Conservation (phyloP, 2,329 filamentous ascomycete species). For the Epichloe bromicola region DNA sequence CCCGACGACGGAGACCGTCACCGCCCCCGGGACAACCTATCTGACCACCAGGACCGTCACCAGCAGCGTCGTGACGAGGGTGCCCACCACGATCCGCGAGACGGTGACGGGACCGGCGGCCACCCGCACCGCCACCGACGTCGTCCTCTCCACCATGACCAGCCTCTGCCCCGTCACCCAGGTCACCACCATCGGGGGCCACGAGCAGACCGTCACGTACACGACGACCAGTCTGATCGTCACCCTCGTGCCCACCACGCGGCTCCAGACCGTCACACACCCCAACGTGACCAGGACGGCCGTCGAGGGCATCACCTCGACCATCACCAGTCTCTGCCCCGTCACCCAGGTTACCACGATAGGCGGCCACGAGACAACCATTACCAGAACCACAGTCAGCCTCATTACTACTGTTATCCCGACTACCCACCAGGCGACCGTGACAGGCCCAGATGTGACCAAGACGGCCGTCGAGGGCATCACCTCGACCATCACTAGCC, state of each 20-base stretch:
- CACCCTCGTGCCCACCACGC: conserved; percentile 16
- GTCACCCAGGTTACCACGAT: conserved; percentile 23
- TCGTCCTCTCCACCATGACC: conserved; percentile 27
- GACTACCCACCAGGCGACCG: conserved; percentile 12
- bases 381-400: conserved; percentile 13
- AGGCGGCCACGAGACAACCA: conserved; percentile 7
- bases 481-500: conserved; percentile 29
- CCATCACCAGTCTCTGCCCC: conserved; percentile 29
- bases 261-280: conserved; percentile 17
- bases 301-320: conserved; percentile 24
- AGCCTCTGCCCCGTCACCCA: conserved; percentile 27
- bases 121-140: conserved; percentile 17
- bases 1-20: conserved; percentile 23
- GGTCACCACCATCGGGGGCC: conserved; percentile 8
- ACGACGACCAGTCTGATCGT: conserved; percentile 13
- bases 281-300: conserved; percentile 18
- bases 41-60: conserved; percentile 14
- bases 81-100: conserved; percentile 18
- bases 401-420: conserved; percentile 16
- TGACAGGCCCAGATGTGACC: conserved; percentile 12
- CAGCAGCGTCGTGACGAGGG: conserved; percentile 16
- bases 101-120: conserved; percentile 17
- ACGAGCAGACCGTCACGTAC: conserved; percentile 9
- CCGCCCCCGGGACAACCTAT: conserved; percentile 20
- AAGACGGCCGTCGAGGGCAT: conserved; percentile 20